Percentiles rank a stretch among this genome's conserved stretches.
Evolutionary conservation across 805 yeast species (phyloP).

Genomic region (Starmerella riodocensis): DNA sequence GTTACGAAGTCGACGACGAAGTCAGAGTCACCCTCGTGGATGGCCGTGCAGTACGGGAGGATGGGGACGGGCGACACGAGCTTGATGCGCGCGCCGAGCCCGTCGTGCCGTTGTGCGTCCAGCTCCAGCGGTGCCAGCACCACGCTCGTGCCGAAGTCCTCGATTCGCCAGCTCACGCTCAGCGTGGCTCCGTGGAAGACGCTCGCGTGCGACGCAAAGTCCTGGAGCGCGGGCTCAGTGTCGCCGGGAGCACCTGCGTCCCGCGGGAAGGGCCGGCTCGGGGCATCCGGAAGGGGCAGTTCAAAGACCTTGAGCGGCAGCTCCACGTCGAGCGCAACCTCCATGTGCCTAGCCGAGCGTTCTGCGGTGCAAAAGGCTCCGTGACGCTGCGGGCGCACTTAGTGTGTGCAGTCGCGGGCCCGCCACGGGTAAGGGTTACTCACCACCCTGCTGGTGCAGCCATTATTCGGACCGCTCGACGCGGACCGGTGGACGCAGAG

Average conservation of each 20-base stretch:
- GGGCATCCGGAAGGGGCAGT: constrained; percentile 3
- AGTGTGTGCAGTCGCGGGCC: too few relatives aligned
- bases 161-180: constrained; percentile 13
- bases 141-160: constrained; percentile 1
- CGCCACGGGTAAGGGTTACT: too few relatives aligned
- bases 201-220: constrained; percentile 7
- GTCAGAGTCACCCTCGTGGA: constrained; percentile 23
- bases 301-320: neutral
- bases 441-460: too few relatives aligned
- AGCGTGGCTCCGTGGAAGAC: constrained; percentile 7
- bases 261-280: constrained; percentile 1
- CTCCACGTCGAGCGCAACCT: constrained; percentile 4
- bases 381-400: too few relatives aligned
- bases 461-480: too few relatives aligned
- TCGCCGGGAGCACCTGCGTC: constrained; percentile 1
- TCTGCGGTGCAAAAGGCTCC: too few relatives aligned
- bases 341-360: too few relatives aligned
- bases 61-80: constrained; percentile 32
- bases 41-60: constrained; percentile 29
- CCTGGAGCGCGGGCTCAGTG: neutral
- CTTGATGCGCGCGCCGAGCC: constrained; percentile 23
- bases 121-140: constrained; percentile 16
- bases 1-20: constrained; percentile 32
- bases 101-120: constrained; percentile 3
- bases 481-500: too few relatives aligned